Percentiles rank a stretch among this genome's conserved stretches.
Evolutionary conservation across 768 basidiomycete genomes (phyloP).

Genomic region (Lactifluus echinatus): DNA sequence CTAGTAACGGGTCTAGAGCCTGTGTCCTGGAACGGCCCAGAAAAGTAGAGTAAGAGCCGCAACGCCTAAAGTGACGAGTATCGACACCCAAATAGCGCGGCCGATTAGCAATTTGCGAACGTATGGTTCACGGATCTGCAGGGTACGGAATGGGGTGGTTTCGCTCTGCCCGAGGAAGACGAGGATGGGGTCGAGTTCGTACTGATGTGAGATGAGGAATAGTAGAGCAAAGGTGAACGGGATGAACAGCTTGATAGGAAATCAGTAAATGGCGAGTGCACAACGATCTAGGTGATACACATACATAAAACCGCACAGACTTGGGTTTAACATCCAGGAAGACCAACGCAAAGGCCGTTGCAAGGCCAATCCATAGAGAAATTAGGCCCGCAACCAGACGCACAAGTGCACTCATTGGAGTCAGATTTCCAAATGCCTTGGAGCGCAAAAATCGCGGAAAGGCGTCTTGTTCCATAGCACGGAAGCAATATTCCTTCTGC

Average conservation of each 20-base stretch:
- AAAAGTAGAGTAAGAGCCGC: conserved; percentile 84
- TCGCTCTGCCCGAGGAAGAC: conserved; percentile 92
- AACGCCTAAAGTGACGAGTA: conserved; percentile 68
- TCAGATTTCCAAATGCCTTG: conserved; percentile 97
- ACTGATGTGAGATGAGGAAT: conserved; percentile 91
- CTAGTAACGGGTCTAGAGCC: conserved; percentile 41
- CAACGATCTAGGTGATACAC: conserved; percentile 29
- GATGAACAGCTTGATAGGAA: conserved; percentile 66
- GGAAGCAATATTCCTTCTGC: conserved; percentile 96
- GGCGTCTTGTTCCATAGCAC: conserved; percentile 92
- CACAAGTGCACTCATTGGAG: conserved; percentile 81
- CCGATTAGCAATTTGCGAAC: conserved; percentile 85
- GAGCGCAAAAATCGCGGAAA: conserved; percentile 90
- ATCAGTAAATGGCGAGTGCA: conserved; percentile 11
- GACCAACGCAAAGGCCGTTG: conserved; percentile 81
- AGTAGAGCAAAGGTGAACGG: conserved; percentile 87
- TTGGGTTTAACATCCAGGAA: conserved; percentile 93
- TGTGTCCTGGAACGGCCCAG: conserved; percentile 92
- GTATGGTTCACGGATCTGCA: conserved; percentile 87
- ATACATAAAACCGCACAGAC: conserved; percentile 87
- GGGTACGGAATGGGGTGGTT: conserved; percentile 92
- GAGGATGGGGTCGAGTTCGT: conserved; percentile 93
- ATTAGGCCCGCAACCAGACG: conserved; percentile 80
- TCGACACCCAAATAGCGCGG: conserved; percentile 84
- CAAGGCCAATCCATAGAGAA: conserved; percentile 90